Percentiles rank a stretch among this genome's conserved stretches.
phyloP scores from a whole-genome alignment of 257 asterid genomes.

The Solanum rostratum region DNA sequence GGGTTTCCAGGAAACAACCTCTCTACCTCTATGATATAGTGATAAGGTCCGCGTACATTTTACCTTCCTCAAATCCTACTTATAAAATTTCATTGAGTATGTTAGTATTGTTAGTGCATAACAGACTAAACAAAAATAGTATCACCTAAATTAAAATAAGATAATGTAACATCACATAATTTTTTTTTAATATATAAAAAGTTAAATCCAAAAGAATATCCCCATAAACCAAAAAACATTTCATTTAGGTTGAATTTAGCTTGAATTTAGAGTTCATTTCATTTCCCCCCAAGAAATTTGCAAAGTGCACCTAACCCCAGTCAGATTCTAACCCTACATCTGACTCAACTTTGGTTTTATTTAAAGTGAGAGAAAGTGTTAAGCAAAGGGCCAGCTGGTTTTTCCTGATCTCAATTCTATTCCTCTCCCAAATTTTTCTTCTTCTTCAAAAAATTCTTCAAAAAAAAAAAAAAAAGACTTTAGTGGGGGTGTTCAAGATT shows the following conservation, averaged over 20 bases:
- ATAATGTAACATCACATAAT: no score
- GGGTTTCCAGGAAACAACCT: no score
- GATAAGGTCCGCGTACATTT: no score
- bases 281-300: background rate
- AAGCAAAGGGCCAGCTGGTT: slow-evolving; percentile 24
- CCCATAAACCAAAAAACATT: background rate
- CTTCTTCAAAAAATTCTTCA: background rate
- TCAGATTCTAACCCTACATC: slow-evolving; percentile 49
- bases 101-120: no score
- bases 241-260: slow-evolving; percentile 23
- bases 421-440: slow-evolving; percentile 4
- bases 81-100: no score
- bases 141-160: background rate
- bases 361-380: slow-evolving; percentile 40
- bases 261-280: slow-evolving; percentile 57
- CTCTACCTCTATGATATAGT: no score
- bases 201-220: background rate
- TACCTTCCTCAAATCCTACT: no score
- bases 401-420: slow-evolving; percentile 8
- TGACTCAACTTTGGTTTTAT: slow-evolving; percentile 45
- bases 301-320: slow-evolving; percentile 33
- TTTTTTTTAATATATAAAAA: background rate
- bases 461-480: background rate
- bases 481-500: slow-evolving; percentile 21
- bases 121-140: no score